Evolutionary conservation across 2,329 filamentous ascomycete species (phyloP).

Genomic region (Calycina herbarum): DNA sequence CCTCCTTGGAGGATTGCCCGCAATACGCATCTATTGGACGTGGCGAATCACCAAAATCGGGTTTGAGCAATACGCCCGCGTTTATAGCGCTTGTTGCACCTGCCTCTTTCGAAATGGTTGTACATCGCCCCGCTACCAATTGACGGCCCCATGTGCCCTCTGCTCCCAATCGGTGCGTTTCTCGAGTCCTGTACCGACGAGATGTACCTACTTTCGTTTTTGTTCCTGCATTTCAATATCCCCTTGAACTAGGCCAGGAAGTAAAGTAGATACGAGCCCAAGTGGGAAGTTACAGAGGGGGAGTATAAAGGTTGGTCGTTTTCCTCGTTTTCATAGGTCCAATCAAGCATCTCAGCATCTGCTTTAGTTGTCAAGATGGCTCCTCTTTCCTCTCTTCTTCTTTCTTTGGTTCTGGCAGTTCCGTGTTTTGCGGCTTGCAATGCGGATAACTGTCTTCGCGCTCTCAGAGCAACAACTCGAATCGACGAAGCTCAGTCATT

Average conservation of each 20-base stretch:
- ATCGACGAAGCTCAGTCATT: conserved; percentile 19
- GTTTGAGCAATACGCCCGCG: not conserved
- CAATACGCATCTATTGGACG: not conserved
- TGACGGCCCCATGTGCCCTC: not conserved
- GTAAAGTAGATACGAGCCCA: not conserved
- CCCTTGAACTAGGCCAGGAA: not conserved
- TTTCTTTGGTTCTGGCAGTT: conserved; percentile 37
- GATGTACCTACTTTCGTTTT: not conserved
- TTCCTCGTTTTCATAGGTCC: not conserved
- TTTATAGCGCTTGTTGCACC: not conserved
- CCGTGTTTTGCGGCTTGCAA: conserved; percentile 46
- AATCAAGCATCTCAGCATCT: not conserved
- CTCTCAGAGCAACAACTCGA: conserved; percentile 13
- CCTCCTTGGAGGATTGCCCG: not conserved
- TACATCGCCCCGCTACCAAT: not conserved
- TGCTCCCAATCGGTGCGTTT: not conserved
- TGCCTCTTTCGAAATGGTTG: conserved; percentile 2
- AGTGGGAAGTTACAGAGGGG: not conserved
- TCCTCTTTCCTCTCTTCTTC: conserved; percentile 6
- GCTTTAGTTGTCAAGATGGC: not conserved
- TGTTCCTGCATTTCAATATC: conserved; percentile 3
- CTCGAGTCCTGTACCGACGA: not conserved
- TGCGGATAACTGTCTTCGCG: conserved; percentile 24
- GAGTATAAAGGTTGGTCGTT: not conserved
- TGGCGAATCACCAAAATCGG: not conserved